phyloP scores from a whole-genome alignment of 2,329 filamentous ascomycete species.

The Pseudopyricularia javanii region DNA sequence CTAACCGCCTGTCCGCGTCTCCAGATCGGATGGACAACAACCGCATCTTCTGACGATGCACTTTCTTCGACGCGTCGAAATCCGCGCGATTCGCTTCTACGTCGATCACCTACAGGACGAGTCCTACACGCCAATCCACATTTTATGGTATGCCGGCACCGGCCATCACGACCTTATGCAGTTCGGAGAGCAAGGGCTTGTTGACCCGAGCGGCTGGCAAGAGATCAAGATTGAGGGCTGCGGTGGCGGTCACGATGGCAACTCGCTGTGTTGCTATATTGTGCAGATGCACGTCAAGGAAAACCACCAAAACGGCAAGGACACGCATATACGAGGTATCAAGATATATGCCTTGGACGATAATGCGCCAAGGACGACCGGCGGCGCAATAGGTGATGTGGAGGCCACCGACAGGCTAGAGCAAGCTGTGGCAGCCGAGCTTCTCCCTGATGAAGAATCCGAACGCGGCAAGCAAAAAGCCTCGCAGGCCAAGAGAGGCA shows the following conservation, averaged over 20 bases:
- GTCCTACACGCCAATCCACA: slow-evolving; percentile 90
- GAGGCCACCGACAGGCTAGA: neutral
- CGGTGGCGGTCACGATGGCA: slow-evolving; percentile 50
- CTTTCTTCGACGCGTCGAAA: slow-evolving; percentile 72
- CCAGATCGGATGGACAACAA: slow-evolving; percentile 69
- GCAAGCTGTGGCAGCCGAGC: neutral
- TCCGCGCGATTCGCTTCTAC: slow-evolving; percentile 67
- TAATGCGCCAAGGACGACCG: slow-evolving; percentile 27
- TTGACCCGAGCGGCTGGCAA: slow-evolving; percentile 73
- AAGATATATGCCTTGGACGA: slow-evolving; percentile 63
- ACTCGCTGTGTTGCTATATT: slow-evolving; percentile 75
- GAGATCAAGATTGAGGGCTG: slow-evolving; percentile 54
- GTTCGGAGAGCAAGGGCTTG: slow-evolving; percentile 69
- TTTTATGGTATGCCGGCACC: slow-evolving; percentile 78
- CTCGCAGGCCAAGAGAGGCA: neutral
- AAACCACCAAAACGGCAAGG: slow-evolving; percentile 98
- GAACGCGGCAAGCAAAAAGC: neutral
- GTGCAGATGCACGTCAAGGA: slow-evolving; percentile 85
- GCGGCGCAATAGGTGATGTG: slow-evolving; percentile 3
- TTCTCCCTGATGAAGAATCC: neutral
- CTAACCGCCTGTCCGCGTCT: neutral
- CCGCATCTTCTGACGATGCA: slow-evolving; percentile 70
- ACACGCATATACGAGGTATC: slow-evolving; percentile 90
- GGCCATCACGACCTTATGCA: slow-evolving; percentile 85
- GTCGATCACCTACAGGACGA: slow-evolving; percentile 91